Evolutionary conservation across 2,329 filamentous ascomycete genomes (phyloP).

Genomic region (Pseudogymnoascus sp.): DNA sequence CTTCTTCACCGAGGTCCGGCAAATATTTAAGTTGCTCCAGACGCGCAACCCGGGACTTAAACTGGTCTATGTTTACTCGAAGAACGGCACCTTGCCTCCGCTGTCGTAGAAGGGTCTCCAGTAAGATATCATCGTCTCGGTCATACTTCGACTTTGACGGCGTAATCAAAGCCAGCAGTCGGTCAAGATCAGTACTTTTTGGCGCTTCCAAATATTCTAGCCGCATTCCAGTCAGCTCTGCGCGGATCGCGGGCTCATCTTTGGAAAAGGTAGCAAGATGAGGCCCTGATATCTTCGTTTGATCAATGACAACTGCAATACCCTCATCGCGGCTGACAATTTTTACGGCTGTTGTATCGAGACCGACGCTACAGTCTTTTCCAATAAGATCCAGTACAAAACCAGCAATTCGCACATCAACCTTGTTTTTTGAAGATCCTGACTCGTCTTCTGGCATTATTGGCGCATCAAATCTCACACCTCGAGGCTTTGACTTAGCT

Average conservation of each 20-base stretch:
- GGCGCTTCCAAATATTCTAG: conserved; percentile 67
- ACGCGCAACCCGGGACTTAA: conserved; percentile 54
- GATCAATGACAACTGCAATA: conserved; percentile 64
- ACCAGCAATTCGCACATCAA: conserved; percentile 70
- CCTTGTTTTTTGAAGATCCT: conserved; percentile 41
- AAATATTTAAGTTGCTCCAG: conserved; percentile 59
- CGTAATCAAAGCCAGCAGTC: conserved; percentile 75
- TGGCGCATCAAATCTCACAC: conserved; percentile 51
- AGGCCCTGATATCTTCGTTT: conserved; percentile 67
- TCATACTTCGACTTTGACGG: conserved; percentile 86
- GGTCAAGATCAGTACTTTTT: conserved; percentile 70
- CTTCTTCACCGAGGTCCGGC: conserved; percentile 64
- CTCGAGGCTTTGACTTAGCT: conserved; percentile 38
- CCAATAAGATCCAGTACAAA: conserved; percentile 69
- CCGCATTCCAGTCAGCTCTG: conserved; percentile 57
- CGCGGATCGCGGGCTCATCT: conserved; percentile 50
- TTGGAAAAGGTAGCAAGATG: conserved; percentile 41
- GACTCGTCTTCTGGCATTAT: conserved; percentile 23
- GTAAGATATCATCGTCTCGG: conserved; percentile 84
- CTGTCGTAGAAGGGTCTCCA: conserved; percentile 83
- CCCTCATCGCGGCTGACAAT: conserved; percentile 65
- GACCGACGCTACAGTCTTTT: conserved; percentile 61
- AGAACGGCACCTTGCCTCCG: conserved; percentile 78
- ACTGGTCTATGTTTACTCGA: conserved; percentile 55
- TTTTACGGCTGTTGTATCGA: conserved; percentile 77